These are phyloP conservation scores for Phytophthora tubulina DNA, from an alignment of 352 stramenopile genomes.

Conservation along the genomic window DNA sequence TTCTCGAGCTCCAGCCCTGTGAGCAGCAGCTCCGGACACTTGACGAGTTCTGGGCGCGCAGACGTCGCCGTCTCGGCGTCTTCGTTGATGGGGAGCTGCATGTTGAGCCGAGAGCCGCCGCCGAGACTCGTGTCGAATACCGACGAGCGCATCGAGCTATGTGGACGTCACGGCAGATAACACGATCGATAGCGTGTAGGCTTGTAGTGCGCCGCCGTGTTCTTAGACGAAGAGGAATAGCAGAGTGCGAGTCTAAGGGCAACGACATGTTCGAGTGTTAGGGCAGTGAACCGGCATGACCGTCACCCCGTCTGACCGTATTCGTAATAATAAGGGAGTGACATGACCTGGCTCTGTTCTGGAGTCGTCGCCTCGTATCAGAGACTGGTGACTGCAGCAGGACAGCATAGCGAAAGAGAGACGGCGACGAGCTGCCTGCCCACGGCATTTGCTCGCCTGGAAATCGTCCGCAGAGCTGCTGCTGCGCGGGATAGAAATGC, in stretches of 20 bases:
- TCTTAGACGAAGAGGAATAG: conserved; percentile 30
- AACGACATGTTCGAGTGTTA: conserved; percentile 24
- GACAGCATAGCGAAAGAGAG: conserved; percentile 32
- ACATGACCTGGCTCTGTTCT: conserved; percentile 8
- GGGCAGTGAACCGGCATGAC: conserved; percentile 11
- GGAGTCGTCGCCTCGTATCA: conserved; percentile 35
- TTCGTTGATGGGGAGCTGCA: conserved; percentile 28
- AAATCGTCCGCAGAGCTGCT: conserved; percentile 28
- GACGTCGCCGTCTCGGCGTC: conserved; percentile 12
- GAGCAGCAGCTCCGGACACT: conserved; percentile 64
- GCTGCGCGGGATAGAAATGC: conserved; percentile 27
- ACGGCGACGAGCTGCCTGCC: conserved; percentile 12
- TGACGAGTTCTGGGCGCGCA: conserved; percentile 31
- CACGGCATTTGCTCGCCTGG: conserved; percentile 5
- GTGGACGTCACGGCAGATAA: neutral
- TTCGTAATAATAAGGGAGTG: neutral
- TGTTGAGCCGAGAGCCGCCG: conserved; percentile 21
- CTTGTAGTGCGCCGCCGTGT: neutral
- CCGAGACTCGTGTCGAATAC: conserved; percentile 28
- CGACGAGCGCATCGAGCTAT: conserved; percentile 31
- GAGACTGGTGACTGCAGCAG: conserved; percentile 11
- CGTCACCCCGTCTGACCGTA: conserved; percentile 1
- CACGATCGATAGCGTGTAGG: too few relatives aligned
- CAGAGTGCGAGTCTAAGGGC: conserved; percentile 14
- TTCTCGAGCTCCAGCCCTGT: conserved; percentile 58